These are phyloP conservation scores for Fraxinus paxiana DNA, from an alignment of 305 asterid species.

Conservation along the genomic window DNA sequence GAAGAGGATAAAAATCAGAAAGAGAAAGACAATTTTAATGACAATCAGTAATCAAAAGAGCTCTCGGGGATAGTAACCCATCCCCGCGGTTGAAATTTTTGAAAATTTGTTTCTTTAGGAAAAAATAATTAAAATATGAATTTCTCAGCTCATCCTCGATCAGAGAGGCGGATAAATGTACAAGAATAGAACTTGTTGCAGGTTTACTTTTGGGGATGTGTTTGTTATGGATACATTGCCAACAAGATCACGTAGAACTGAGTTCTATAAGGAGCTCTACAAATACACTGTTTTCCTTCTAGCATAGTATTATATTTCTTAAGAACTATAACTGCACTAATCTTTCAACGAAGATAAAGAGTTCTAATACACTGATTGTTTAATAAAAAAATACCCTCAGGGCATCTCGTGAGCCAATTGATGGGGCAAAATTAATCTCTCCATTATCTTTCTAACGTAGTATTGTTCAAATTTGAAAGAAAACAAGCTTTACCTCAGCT, in stretches of 20 bases:
- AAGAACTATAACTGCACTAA: neutral
- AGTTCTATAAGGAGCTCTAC: neutral
- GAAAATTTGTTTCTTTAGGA: neutral
- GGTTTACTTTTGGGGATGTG: neutral
- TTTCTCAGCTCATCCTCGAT: neutral
- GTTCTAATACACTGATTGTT: neutral
- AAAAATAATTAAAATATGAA: neutral
- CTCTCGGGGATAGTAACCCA: neutral
- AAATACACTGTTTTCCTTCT: neutral
- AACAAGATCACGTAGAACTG: neutral
- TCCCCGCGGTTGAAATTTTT: neutral
- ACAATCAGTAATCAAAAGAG: neutral
- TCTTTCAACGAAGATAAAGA: neutral
- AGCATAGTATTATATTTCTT: neutral
- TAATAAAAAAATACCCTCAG: neutral
- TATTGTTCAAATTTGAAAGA: neutral
- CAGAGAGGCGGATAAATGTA: neutral
- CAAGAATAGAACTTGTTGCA: neutral
- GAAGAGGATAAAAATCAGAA: neutral
- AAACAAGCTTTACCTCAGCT: conserved; percentile 53
- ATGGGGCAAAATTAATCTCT: neutral
- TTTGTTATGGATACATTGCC: neutral
- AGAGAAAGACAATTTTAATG: neutral
- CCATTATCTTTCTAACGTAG: neutral
- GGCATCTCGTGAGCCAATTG: neutral